phyloP scores from a whole-genome alignment of 345 rosid genomes.

The Eutrema heterophyllum region DNA sequence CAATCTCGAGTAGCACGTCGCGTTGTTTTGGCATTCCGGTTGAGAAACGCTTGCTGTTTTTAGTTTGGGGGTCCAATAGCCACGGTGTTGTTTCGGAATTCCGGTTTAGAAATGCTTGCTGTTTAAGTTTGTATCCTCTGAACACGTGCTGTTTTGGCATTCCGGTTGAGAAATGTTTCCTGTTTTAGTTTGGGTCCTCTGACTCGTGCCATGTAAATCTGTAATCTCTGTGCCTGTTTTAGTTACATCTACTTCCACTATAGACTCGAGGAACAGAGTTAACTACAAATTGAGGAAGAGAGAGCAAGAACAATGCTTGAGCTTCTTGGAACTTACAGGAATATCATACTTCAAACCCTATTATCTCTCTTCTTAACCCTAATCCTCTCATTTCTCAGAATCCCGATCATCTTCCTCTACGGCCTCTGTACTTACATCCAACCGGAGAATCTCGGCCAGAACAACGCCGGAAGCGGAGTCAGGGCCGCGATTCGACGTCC shows the following conservation, averaged over 20 bases:
- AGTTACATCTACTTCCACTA: background rate
- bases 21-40: background rate
- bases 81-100: background rate
- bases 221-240: no score
- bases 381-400: conserved; percentile 48
- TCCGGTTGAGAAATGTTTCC: background rate
- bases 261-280: background rate
- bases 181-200: background rate
- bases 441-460: conserved; percentile 63
- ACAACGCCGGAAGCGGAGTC: conserved; percentile 37
- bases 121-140: no score
- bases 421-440: conserved; percentile 84
- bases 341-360: conserved; percentile 44
- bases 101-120: background rate
- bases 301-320: conserved; percentile 30
- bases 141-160: background rate
- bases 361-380: conserved; percentile 42
- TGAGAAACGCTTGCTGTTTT: background rate
- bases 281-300: background rate
- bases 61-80: background rate
- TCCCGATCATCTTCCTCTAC: conserved; percentile 60
- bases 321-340: conserved; percentile 43
- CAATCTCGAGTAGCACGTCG: conserved; percentile 50
- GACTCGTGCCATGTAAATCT: no score
- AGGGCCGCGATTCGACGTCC: conserved; percentile 76